These are phyloP conservation scores for Neurospora sp. DNA, from an alignment of 2,329 filamentous ascomycete species.

Conservation along the genomic window DNA sequence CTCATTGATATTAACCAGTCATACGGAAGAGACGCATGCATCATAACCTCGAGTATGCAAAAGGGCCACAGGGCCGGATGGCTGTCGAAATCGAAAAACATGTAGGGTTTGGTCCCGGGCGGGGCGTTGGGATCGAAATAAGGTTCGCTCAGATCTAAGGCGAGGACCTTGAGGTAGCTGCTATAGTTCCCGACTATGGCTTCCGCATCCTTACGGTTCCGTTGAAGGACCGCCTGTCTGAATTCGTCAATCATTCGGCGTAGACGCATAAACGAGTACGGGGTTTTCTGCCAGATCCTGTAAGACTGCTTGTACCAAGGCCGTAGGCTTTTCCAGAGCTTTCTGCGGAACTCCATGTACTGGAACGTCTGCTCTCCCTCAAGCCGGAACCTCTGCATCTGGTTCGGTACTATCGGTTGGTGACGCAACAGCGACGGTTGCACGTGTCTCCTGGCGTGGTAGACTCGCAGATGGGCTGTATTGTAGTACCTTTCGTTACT, in stretches of 20 bases:
- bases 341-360: background rate
- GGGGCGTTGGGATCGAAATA: background rate
- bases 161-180: background rate
- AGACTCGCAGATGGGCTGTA: background rate
- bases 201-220: background rate
- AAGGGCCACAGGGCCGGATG: background rate
- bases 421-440: background rate
- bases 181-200: background rate
- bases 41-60: background rate
- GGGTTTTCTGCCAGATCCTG: background rate
- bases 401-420: background rate
- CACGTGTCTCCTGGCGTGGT: background rate
- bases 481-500: background rate
- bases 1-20: background rate
- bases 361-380: background rate
- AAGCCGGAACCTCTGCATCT: background rate
- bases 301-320: background rate
- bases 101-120: background rate
- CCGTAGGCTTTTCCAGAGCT: background rate
- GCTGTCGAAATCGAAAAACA: background rate
- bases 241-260: background rate
- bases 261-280: background rate
- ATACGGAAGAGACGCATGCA: background rate
- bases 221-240: background rate
- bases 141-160: background rate